These are phyloP conservation scores for Xylariaceae sp. DNA, from an alignment of 2,329 filamentous ascomycete genomes.

Conservation along the genomic window DNA sequence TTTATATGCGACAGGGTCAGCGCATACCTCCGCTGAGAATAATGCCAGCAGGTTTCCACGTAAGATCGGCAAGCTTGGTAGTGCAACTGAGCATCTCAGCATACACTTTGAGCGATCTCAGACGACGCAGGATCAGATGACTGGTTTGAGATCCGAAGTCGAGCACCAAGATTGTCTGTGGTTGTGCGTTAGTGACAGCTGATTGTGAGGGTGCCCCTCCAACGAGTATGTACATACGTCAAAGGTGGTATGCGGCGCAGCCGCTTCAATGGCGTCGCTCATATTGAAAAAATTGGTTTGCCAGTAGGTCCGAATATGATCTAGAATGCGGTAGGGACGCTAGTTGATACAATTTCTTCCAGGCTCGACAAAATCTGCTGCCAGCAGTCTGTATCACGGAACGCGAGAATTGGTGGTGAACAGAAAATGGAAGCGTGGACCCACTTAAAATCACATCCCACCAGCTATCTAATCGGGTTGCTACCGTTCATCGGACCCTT, in stretches of 20 bases:
- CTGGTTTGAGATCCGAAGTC: constrained; percentile 69
- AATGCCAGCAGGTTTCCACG: constrained; percentile 80
- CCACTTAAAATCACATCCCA: no score
- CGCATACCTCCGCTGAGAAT: constrained; percentile 64
- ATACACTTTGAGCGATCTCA: constrained; percentile 76
- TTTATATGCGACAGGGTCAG: constrained; percentile 41
- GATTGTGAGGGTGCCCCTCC: neutral
- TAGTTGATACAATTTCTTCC: no score
- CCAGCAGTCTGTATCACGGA: no score
- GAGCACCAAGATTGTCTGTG: constrained; percentile 67
- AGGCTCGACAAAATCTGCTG: no score
- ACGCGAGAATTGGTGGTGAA: no score
- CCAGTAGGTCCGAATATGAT: no score
- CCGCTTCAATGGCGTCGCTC: constrained; percentile 13
- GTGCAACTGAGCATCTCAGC: constrained; percentile 87
- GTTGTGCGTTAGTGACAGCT: neutral
- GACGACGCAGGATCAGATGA: constrained; percentile 71
- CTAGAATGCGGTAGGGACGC: no score
- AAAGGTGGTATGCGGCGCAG: constrained; percentile 38
- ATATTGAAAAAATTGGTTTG: neutral
- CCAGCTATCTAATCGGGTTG: no score
- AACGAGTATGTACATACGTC: constrained; percentile 31
- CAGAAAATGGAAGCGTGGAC: no score
- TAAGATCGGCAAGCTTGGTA: constrained; percentile 72
- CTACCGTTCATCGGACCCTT: no score